Evolutionary conservation across 176 grass and related monocot species (phyloP).

Genomic region (Musa itinerans): DNA sequence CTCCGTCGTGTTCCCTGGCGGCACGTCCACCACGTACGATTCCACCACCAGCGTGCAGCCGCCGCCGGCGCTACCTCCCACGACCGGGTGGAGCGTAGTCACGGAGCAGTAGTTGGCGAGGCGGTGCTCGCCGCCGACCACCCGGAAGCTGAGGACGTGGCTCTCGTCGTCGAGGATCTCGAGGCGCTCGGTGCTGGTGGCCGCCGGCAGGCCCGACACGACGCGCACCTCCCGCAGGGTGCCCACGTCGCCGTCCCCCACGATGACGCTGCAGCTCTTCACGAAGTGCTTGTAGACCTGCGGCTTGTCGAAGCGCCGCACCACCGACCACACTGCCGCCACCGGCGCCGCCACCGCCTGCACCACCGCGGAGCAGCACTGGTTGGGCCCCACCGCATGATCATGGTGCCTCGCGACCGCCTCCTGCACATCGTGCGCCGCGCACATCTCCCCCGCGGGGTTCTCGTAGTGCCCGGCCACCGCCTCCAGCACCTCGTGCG

Average conservation of each 20-base stretch:
- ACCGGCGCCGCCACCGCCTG: constrained; percentile 33
- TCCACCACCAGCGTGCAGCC: constrained; percentile 70
- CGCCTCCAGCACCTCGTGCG: background rate
- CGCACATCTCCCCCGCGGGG: background rate
- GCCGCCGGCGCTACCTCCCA: too few relatives aligned
- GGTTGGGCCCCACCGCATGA: background rate
- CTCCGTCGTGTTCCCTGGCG: constrained; percentile 77
- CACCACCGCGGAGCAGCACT: constrained; percentile 19
- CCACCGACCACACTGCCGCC: constrained; percentile 75
- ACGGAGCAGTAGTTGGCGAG: constrained; percentile 82
- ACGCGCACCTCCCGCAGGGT: constrained; percentile 69
- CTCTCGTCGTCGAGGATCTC: constrained; percentile 89
- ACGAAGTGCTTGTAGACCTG: constrained; percentile 90
- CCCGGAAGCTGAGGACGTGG: constrained; percentile 77
- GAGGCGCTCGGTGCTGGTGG: constrained; percentile 74
- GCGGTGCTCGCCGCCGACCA: constrained; percentile 86
- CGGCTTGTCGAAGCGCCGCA: constrained; percentile 83
- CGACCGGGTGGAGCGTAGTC: constrained; percentile 25
- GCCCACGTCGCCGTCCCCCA: constrained; percentile 43
- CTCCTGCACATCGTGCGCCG: background rate
- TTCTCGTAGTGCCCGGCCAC: background rate
- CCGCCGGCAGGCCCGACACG: constrained; percentile 65
- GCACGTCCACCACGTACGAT: constrained; percentile 93
- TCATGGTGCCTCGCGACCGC: background rate
- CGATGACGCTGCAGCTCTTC: constrained; percentile 57